Conservation (phyloP, 495 filamentous ascomycete genomes). For the Stereocaulon alpinum region DNA sequence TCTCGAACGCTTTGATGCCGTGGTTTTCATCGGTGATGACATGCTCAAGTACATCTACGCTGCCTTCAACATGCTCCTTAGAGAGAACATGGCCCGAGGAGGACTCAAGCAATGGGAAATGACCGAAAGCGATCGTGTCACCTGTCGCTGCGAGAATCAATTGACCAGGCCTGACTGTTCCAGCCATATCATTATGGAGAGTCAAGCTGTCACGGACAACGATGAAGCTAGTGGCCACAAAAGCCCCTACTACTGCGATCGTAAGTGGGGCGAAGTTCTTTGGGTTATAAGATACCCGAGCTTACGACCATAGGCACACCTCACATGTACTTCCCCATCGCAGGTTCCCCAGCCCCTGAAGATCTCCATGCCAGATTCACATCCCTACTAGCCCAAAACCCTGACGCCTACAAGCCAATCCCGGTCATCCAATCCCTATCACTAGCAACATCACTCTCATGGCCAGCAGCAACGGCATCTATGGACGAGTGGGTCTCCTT, state of each 20-base stretch:
- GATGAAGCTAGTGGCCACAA: conserved; percentile 14
- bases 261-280: conserved; percentile 5
- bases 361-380: conserved; percentile 24
- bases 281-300: background rate
- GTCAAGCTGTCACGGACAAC: conserved; percentile 24
- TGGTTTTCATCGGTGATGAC: conserved; percentile 40
- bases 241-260: conserved; percentile 22
- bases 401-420: conserved; percentile 34
- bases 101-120: conserved; percentile 36
- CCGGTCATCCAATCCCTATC: conserved; percentile 37
- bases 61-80: conserved; percentile 40
- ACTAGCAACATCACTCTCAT: conserved; percentile 30
- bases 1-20: conserved; percentile 36
- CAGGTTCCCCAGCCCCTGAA: conserved; percentile 28
- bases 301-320: conserved; percentile 27
- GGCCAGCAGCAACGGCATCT: conserved; percentile 26
- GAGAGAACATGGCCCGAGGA: conserved; percentile 34
- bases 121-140: conserved; percentile 24
- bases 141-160: conserved; percentile 36
- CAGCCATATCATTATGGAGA: conserved; percentile 28
- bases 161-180: conserved; percentile 30
- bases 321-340: conserved; percentile 32
- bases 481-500: conserved; percentile 39
- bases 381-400: conserved; percentile 21
- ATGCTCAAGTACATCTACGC: conserved; percentile 35